phyloP scores from a whole-genome alignment of 768 basidiomycete species.

The Pisolithus microcarpus region DNA sequence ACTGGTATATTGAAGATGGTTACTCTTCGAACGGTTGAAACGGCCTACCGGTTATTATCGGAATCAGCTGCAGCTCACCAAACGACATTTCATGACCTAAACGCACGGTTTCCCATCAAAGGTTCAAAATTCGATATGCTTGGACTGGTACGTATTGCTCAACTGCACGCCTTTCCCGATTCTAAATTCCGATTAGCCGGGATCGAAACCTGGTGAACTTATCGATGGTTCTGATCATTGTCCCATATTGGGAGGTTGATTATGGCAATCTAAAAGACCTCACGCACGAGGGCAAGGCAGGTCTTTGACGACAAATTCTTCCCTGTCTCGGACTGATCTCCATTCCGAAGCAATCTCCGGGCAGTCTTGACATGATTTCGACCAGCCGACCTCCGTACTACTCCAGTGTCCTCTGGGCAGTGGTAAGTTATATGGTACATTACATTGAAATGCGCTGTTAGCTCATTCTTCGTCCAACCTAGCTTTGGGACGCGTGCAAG shows the following conservation, averaged over 20 bases:
- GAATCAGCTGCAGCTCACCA: neutral
- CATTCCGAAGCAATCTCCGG: neutral
- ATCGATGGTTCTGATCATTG: constrained; percentile 3
- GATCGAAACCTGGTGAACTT: neutral
- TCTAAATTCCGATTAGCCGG: neutral
- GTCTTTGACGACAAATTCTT: neutral
- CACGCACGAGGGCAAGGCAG: neutral
- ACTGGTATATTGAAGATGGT: neutral
- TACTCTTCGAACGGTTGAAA: neutral
- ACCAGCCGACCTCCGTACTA: neutral
- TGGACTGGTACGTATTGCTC: neutral
- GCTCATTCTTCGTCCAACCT: neutral
- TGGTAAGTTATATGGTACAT: constrained; percentile 4
- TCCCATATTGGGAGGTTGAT: constrained; percentile 1
- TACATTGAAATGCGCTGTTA: neutral
- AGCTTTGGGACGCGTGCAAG: constrained; percentile 14
- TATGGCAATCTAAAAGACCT: neutral
- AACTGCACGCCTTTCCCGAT: neutral
- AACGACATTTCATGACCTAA: neutral
- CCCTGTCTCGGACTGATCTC: too few relatives aligned
- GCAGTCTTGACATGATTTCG: constrained; percentile 4
- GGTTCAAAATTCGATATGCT: neutral
- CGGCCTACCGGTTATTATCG: neutral
- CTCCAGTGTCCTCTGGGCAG: constrained; percentile 8
- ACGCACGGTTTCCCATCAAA: neutral